Conservation (phyloP, 495 filamentous ascomycete genomes). For the Tetracladium setigerum region DNA sequence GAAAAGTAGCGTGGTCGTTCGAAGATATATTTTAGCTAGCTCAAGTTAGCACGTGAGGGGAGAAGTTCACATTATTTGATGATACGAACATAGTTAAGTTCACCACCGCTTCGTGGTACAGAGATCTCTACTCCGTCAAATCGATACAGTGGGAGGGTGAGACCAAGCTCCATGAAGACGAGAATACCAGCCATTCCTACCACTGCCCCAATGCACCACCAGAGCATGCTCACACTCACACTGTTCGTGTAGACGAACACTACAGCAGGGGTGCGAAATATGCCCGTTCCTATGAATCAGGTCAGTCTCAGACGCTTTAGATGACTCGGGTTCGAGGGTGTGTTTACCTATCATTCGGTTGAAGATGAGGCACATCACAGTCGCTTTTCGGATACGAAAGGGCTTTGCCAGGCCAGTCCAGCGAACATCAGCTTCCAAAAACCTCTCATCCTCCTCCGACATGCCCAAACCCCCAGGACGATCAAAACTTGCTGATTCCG, state of each 20-base stretch:
- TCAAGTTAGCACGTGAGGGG: not conserved
- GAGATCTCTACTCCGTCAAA: conserved; percentile 4
- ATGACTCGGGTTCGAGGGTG: not conserved
- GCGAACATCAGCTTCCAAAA: too few species aligned
- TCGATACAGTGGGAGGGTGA: conserved; percentile 3
- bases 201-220: conserved; percentile 3
- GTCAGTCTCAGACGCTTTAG: not conserved
- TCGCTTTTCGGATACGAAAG: too few species aligned
- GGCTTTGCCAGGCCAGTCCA: too few species aligned
- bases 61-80: not conserved
- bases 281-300: conserved; percentile 2
- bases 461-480: too few species aligned
- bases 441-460: too few species aligned
- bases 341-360: conserved; percentile 10
- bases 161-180: conserved; percentile 5
- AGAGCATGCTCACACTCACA: not conserved
- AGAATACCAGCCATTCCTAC: not conserved
- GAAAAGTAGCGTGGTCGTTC: not conserved
- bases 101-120: conserved; percentile 6
- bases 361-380: conserved; percentile 4
- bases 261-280: conserved; percentile 5
- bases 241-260: conserved; percentile 4
- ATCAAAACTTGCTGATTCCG: too few species aligned
- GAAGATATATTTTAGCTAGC: not conserved
- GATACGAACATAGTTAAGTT: conserved; percentile 1